These are phyloP conservation scores for Melaleuca alternifolia DNA, from an alignment of 345 rosid species.

Conservation along the genomic window DNA sequence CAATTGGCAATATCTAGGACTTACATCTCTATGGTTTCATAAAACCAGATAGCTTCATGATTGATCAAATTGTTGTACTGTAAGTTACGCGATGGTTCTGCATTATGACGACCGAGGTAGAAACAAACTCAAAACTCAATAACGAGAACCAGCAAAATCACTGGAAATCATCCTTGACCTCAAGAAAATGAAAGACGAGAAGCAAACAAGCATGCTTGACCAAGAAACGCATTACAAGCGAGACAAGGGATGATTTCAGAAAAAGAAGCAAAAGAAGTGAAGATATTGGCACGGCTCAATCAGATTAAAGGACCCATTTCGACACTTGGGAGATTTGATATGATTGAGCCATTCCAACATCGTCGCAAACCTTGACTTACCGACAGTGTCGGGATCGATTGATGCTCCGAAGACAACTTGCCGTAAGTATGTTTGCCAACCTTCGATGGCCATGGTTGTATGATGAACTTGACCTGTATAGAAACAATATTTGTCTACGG, in stretches of 20 bases:
- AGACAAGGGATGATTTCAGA: neutral
- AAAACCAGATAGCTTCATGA: neutral
- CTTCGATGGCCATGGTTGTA: neutral
- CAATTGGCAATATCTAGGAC: neutral
- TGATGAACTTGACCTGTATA: neutral
- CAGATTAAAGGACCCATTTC: conserved; percentile 46
- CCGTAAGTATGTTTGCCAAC: neutral
- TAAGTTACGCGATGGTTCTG: neutral
- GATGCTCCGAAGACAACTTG: neutral
- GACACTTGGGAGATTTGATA: conserved; percentile 26
- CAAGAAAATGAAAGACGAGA: neutral
- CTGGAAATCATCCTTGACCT: neutral
- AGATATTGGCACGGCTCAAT: conserved; percentile 86
- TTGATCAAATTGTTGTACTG: neutral
- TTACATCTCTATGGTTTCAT: neutral
- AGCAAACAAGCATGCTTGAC: neutral
- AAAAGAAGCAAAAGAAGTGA: neutral
- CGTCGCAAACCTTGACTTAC: conserved; percentile 7
- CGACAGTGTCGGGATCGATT: neutral
- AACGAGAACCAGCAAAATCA: neutral
- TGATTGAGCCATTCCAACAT: conserved; percentile 69
- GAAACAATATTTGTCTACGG: neutral
- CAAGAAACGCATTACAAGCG: neutral
- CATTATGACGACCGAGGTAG: neutral
- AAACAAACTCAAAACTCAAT: neutral